A percentile compares a stretch with the other conserved stretches of the same genome.
Conservation (phyloP, 1,284 basidiomycete genomes). For the Polyporus tsugae region DNA sequence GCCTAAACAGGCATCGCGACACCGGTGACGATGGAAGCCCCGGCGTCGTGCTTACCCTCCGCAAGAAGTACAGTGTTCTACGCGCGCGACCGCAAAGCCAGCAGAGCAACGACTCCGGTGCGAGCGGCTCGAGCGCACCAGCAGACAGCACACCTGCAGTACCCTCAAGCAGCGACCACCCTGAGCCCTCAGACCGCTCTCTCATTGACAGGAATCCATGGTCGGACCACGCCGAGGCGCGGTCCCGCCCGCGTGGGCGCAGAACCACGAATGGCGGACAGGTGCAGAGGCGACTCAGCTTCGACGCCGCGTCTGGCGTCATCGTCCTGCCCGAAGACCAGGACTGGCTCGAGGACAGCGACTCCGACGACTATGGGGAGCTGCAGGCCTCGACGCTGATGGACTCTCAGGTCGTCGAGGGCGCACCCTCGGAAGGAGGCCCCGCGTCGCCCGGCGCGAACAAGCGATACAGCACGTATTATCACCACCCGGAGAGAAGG, state of each 20-base stretch:
- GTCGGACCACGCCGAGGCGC: slow-evolving; percentile 51
- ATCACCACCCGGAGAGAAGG: slow-evolving; percentile 77
- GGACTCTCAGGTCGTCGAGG: slow-evolving; percentile 22
- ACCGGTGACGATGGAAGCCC: slow-evolving; percentile 27
- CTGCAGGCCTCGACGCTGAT: slow-evolving; percentile 29
- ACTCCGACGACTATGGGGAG: slow-evolving; percentile 46
- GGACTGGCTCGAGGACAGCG: slow-evolving; percentile 66
- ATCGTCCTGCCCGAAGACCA: slow-evolving; percentile 85
- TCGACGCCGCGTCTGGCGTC: slow-evolving; percentile 82
- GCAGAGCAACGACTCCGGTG: slow-evolving; percentile 25
- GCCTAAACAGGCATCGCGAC: slow-evolving; percentile 49
- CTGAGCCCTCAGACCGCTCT: slow-evolving; percentile 33
- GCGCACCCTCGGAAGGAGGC: slow-evolving; percentile 17
- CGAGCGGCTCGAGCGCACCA: slow-evolving; percentile 14
- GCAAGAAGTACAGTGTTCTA: slow-evolving; percentile 60
- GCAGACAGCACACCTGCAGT: slow-evolving; percentile 11
- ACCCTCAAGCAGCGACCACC: slow-evolving; percentile 13
- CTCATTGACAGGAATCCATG: slow-evolving; percentile 56
- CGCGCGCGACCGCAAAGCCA: slow-evolving; percentile 40
- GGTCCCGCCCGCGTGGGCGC: slow-evolving; percentile 32
- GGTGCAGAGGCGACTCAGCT: slow-evolving; percentile 72
- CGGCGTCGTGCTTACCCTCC: slow-evolving; percentile 35
- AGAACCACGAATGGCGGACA: slow-evolving; percentile 28
- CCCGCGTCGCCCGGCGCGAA: slow-evolving; percentile 29
- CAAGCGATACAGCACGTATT: slow-evolving; percentile 71